A percentile compares a stretch with the other conserved stretches of the same genome.
phyloP scores from a whole-genome alignment of 2,329 filamentous ascomycete genomes.

The Colletotrichum sp. region DNA sequence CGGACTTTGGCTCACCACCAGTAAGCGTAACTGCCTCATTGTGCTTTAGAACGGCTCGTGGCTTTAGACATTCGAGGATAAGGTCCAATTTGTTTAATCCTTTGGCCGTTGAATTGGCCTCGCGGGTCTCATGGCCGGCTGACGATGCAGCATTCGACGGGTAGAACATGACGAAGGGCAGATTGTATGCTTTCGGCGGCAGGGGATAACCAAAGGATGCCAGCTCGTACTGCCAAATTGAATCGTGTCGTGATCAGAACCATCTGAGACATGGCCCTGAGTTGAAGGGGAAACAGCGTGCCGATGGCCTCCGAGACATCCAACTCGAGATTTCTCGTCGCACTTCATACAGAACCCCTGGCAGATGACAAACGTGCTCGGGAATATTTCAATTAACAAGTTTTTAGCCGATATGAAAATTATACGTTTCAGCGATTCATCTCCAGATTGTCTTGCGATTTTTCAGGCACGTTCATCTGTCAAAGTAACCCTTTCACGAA shows the following conservation, averaged over 20 bases:
- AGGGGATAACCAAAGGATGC: background rate
- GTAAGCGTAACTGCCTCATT: background rate
- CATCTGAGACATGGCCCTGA: background rate
- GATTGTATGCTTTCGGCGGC: background rate
- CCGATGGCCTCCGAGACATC: background rate
- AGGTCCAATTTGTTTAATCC: background rate
- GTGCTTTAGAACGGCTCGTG: background rate
- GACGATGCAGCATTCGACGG: background rate
- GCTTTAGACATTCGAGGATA: background rate
- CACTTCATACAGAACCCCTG: background rate
- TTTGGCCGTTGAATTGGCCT: background rate
- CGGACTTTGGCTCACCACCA: background rate
- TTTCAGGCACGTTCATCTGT: background rate
- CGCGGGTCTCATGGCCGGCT: background rate
- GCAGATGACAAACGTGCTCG: background rate
- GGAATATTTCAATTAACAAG: background rate
- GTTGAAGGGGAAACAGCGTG: background rate
- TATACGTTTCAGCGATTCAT: background rate
- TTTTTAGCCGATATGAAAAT: background rate
- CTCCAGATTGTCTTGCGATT: background rate
- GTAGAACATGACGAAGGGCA: background rate
- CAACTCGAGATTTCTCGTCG: background rate
- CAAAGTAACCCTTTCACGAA: background rate
- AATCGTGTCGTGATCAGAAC: background rate
- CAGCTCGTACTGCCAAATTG: background rate